Evolutionary conservation across 208 protist species (phyloP), one percentile per base, ranked within the genome.

Genomic region (Trypanosoma boissoni): DNA sequence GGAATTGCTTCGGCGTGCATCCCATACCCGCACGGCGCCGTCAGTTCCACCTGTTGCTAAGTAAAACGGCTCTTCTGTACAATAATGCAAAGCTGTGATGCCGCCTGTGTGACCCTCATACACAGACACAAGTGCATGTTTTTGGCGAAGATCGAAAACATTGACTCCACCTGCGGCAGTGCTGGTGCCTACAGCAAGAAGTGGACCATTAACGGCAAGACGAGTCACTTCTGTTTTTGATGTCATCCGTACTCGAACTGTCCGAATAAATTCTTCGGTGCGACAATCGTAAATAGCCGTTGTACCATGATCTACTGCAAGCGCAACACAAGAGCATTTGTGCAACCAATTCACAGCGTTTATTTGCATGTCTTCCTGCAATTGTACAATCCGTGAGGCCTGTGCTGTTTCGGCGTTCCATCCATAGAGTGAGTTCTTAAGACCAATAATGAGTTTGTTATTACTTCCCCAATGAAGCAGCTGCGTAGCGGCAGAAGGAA

Each of bases 381-480:
- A 64, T 12, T 87, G 72, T 8, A 86, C 77, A 31, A 91, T 51
- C 46, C 80, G 78, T 12, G 55, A 60, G 14, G 83, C 70, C 51
- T 78, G 51, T 0, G 74, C 76, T 24, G 68, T 88, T 21, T 78
- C 69, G 26, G 81, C 78, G 46, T 76, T 72, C 84, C 87, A 94
- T 51, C 68, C 72, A 65, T 91, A 91, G 18, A 94, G 65, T 16
- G 61, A 75, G 43, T 82, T 78, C 20, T 79, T 81, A 50, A 94
- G 74, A 14, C 87, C 87, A 53, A 94, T 89, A 12, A 82, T 66
- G 34, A 94, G 75, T 68, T 78, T 78, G 58, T 94, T 88, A 64
- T 94, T 91, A 32, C 68, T 75, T 10, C 83, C 87, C 84, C 87
- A 94, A 73, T 94, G 75, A 32, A 94, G 73, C 26, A 91, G 75